phyloP scores from a whole-genome alignment of 768 basidiomycete genomes.

The Suillus ampliporus region DNA sequence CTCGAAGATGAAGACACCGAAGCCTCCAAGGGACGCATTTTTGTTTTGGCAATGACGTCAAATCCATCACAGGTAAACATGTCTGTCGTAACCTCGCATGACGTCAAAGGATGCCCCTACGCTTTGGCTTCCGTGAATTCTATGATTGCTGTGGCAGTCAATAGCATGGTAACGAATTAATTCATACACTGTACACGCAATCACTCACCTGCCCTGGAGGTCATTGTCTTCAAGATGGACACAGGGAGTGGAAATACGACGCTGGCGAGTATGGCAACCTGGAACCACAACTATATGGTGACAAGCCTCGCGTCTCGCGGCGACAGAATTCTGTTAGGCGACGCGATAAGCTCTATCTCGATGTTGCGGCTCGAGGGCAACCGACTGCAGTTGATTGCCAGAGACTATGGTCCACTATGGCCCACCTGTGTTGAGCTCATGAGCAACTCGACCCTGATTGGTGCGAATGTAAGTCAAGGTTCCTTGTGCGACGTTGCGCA shows the following conservation, averaged over 20 bases:
- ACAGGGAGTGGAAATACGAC: slow-evolving; percentile 37
- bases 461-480: slow-evolving; percentile 66
- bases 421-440: slow-evolving; percentile 69
- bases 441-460: slow-evolving; percentile 62
- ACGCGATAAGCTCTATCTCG: slow-evolving; percentile 81
- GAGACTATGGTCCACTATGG: slow-evolving; percentile 79
- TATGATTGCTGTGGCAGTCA: slow-evolving; percentile 70
- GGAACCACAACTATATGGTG: slow-evolving; percentile 86
- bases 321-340: slow-evolving; percentile 70
- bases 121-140: slow-evolving; percentile 56
- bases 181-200: neutral
- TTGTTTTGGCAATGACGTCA: slow-evolving; percentile 54
- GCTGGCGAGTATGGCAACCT: slow-evolving; percentile 52
- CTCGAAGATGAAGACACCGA: slow-evolving; percentile 51
- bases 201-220: slow-evolving; percentile 35
- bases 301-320: slow-evolving; percentile 64
- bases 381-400: slow-evolving; percentile 60
- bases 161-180: slow-evolving; percentile 65
- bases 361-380: slow-evolving; percentile 56
- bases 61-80: slow-evolving; percentile 28
- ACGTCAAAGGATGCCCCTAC: slow-evolving; percentile 73
- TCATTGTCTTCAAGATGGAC: slow-evolving; percentile 53
- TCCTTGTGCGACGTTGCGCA: slow-evolving; percentile 5
- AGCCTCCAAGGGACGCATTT: slow-evolving; percentile 61
- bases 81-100: slow-evolving; percentile 45